These are phyloP conservation scores for Aspergillus udagawae DNA, from an alignment of 2,329 filamentous ascomycete genomes.

Conservation along the genomic window DNA sequence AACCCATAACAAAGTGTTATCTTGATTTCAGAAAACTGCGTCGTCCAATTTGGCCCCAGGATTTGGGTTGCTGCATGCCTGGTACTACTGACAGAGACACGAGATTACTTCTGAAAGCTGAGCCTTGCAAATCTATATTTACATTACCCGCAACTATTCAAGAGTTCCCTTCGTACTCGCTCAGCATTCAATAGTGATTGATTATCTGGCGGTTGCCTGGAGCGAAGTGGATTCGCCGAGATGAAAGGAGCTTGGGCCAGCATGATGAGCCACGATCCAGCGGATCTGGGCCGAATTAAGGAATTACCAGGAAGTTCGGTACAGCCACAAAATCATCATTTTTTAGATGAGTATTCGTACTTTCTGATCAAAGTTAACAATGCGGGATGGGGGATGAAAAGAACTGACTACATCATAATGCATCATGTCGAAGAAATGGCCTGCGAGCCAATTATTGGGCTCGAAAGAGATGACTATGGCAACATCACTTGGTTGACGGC, in stretches of 20 bases:
- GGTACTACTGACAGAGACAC: background rate
- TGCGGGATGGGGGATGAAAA: background rate
- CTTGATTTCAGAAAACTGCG: slow-evolving; percentile 1
- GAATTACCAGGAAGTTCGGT: background rate
- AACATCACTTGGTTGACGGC: background rate
- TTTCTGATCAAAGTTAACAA: background rate
- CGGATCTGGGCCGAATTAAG: background rate
- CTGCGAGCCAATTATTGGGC: too few species aligned
- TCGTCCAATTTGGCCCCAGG: slow-evolving; percentile 3
- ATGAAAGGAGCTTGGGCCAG: slow-evolving; percentile 5
- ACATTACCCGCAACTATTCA: background rate
- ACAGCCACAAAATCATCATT: background rate
- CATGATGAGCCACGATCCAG: slow-evolving; percentile 4
- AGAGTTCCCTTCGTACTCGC: background rate
- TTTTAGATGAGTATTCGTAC: background rate
- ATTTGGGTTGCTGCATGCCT: background rate
- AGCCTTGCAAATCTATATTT: background rate
- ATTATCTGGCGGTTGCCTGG: slow-evolving; percentile 6
- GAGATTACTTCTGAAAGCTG: background rate
- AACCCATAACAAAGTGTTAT: background rate
- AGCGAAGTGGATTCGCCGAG: slow-evolving; percentile 4
- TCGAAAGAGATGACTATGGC: background rate
- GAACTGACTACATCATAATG: background rate
- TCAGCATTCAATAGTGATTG: background rate
- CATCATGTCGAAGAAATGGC: background rate